Conservation (phyloP, 2,329 filamentous ascomycete species). For the Cadophora luteo-olivacea region DNA sequence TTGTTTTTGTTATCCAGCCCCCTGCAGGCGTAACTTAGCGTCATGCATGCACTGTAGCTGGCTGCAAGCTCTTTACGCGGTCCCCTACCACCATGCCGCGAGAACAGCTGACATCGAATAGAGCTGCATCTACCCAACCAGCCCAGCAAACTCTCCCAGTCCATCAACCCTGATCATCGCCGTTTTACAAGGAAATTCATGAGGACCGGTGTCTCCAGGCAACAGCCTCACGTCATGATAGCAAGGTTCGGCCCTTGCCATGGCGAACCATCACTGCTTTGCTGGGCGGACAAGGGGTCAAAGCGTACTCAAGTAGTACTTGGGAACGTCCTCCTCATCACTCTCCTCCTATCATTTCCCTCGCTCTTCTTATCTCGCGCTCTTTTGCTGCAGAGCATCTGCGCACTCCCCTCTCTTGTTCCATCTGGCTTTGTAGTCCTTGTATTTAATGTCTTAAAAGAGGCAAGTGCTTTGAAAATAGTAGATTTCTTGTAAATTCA, state of each 20-base stretch:
- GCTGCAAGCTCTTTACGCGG: conserved; percentile 38
- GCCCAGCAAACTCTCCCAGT: conserved; percentile 10
- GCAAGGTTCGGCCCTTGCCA: neutral
- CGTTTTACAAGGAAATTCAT: conserved; percentile 17
- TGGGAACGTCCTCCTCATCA: neutral
- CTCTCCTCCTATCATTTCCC: conserved; percentile 12
- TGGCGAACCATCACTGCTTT: neutral
- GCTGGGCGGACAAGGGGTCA: neutral
- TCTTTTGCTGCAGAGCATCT: conserved; percentile 17
- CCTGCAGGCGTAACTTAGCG: conserved; percentile 19
- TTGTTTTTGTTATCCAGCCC: neutral
- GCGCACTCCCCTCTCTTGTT: conserved; percentile 1
- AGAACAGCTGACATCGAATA: conserved; percentile 29
- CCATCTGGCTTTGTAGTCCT: neutral
- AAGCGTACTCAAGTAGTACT: neutral
- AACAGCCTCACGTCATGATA: conserved; percentile 18
- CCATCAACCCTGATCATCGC: conserved; percentile 30
- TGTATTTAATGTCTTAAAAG: neutral
- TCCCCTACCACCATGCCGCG: conserved; percentile 9
- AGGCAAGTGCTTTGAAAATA: neutral
- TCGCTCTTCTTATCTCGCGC: conserved; percentile 22
- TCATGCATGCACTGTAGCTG: conserved; percentile 30
- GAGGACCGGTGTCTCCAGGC: conserved; percentile 4
- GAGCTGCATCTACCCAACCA: conserved; percentile 26
- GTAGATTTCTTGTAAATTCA: conserved; percentile 1